Evolutionary conservation across 2,329 filamentous ascomycete species (phyloP), one percentile per base, ranked within the genome.

Genomic region (Cladosporium cucumerinum): DNA sequence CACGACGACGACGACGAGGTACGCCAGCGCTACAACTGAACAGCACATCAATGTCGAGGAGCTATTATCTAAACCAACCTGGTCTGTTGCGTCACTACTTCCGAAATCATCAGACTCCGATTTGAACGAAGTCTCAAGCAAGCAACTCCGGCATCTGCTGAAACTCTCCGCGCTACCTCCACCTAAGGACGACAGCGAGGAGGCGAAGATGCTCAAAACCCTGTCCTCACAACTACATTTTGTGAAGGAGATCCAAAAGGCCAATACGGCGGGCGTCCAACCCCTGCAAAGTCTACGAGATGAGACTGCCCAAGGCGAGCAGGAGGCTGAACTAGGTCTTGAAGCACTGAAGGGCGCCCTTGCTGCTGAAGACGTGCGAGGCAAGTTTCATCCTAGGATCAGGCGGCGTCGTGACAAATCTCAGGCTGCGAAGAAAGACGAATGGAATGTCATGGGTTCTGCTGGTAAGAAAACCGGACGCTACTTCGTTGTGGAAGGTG

Each of bases 191-290:
- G 69, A 80, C 1, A 82, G 82, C 60, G 88, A 93, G 71, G 89
- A 96, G 75, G 72, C 80, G 0, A 78, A 82, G 28, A 92, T 97
- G 86, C 84, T 96, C 3, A 75, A 84, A 25, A 93, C 89, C 1
- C 84, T 99, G 1, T 84, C 88, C 61, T 87, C 90, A 34, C 95
- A 99, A 75, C 85, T 99, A 0, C 89, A 90, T 72, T 99, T 99
- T 74, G 93, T 98, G n/a, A 88, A 86, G 67, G 87, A 92, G 67
- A 88, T 98, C 23, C 93, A 96, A 73, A 81, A 84, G 52, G 89
- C 97, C 57, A 85, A 96, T 75, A 93, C 92, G 0, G 78, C 82
- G 0, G 87, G 85, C 3, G 82, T 97, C 0, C 83, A 87, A 64
- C 93, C 95, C 0, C 79, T 99, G 51, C 84, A 86, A 59, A 89